phyloP scores from a whole-genome alignment of 345 rosid genomes.

The Firmiana major region DNA sequence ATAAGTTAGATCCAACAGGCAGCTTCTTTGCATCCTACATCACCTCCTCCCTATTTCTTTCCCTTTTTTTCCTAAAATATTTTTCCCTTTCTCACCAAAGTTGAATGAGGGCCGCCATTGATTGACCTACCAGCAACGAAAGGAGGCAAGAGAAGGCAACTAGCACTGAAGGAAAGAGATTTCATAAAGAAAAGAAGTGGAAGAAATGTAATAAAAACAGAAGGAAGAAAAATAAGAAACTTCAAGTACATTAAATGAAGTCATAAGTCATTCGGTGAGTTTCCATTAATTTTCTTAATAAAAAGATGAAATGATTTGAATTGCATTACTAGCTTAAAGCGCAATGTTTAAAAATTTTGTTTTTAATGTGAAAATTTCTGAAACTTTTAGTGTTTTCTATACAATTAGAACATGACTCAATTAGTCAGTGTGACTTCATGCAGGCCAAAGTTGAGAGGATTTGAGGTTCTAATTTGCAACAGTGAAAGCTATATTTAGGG shows the following conservation, averaged over 20 bases:
- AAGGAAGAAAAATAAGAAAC: background rate
- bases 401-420: background rate
- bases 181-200: background rate
- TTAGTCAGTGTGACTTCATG: background rate
- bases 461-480: background rate
- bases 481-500: background rate
- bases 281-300: background rate
- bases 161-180: background rate
- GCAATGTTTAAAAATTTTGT: background rate
- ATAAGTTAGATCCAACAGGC: background rate
- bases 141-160: background rate
- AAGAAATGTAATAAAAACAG: background rate
- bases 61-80: too few relatives aligned
- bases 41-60: too few relatives aligned
- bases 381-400: background rate
- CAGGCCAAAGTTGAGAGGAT: background rate
- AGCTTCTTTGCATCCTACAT: too few relatives aligned
- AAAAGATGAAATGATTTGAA: background rate
- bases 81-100: too few relatives aligned
- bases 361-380: background rate
- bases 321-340: background rate
- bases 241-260: background rate
- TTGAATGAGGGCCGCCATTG: too few relatives aligned
- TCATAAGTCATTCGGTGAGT: background rate
- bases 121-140: background rate